Percentiles rank a stretch among this genome's conserved stretches.
phyloP scores from a whole-genome alignment of 129 eudicot genomes.

The Gnaphalium uliginosum region DNA sequence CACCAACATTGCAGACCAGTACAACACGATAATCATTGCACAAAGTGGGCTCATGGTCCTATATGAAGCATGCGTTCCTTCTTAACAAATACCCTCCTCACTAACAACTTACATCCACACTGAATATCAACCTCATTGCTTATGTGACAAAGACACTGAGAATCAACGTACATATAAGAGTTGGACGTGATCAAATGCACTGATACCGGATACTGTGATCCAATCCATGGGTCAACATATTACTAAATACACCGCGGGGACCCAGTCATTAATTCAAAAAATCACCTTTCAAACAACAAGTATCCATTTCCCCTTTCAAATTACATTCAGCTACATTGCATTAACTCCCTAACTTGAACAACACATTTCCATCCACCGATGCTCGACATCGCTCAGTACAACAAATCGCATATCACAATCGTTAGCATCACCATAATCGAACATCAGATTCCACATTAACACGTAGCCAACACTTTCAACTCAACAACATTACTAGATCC shows the following conservation, averaged over 20 bases:
- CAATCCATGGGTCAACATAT: background rate
- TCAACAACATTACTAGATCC: constrained; percentile 8
- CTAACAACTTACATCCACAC: background rate
- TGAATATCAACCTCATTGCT: background rate
- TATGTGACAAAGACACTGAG: background rate
- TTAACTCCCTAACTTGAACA: background rate
- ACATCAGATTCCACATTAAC: background rate
- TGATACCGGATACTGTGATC: background rate
- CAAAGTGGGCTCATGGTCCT: background rate
- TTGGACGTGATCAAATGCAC: background rate
- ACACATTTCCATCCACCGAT: background rate
- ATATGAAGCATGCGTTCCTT: background rate
- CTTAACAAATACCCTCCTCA: background rate
- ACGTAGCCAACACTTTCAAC: background rate
- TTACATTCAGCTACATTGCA: background rate
- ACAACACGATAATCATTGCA: background rate
- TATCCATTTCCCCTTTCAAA: background rate
- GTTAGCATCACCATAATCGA: background rate
- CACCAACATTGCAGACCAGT: background rate
- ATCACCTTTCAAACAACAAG: background rate
- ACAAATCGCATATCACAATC: background rate
- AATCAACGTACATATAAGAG: background rate
- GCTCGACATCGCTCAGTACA: background rate
- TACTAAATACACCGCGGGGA: background rate
- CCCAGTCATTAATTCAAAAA: background rate